Conservation (phyloP, 2,329 filamentous ascomycete species). For the Stagonosporopsis vannaccii region DNA sequence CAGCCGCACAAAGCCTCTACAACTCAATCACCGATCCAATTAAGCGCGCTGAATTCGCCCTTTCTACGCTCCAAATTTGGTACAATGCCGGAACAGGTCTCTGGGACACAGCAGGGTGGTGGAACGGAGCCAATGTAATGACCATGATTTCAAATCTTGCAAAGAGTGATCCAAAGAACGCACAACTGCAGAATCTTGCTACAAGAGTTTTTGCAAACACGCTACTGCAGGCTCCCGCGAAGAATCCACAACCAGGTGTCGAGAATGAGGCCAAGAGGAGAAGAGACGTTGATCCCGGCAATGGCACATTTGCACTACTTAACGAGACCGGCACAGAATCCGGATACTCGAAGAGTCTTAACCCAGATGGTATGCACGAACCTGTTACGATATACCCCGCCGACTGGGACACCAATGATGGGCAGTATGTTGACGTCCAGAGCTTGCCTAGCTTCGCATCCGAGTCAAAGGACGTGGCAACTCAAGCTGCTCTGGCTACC, state of each 20-base stretch:
- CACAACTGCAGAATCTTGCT: conserved; percentile 47
- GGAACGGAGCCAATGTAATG: conserved; percentile 74
- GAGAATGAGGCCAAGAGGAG: conserved; percentile 23
- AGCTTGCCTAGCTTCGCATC: conserved; percentile 16
- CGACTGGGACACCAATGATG: conserved; percentile 24
- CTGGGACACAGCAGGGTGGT: conserved; percentile 73
- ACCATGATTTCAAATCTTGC: conserved; percentile 67
- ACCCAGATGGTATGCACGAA: conserved; percentile 23
- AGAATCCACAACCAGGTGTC: conserved; percentile 40
- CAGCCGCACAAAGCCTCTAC: conserved; percentile 27
- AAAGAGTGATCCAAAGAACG: conserved; percentile 31
- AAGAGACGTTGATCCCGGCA: conserved; percentile 12
- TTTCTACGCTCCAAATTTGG: conserved; percentile 64
- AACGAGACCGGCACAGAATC: conserved; percentile 17
- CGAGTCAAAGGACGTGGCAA: conserved; percentile 5
- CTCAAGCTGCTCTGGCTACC: conserved; percentile 16
- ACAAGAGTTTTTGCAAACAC: conserved; percentile 55
- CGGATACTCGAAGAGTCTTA: conserved; percentile 34
- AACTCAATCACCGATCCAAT: conserved; percentile 27
- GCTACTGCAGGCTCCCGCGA: conserved; percentile 42
- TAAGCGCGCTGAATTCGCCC: conserved; percentile 41
- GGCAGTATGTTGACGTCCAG: conserved; percentile 20
- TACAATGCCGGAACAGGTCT: conserved; percentile 68
- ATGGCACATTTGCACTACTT: conserved; percentile 14
- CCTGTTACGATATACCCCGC: conserved; percentile 28